Evolutionary conservation across 2,329 filamentous ascomycete species (phyloP).

Genomic region (Didymella lethalis): DNA sequence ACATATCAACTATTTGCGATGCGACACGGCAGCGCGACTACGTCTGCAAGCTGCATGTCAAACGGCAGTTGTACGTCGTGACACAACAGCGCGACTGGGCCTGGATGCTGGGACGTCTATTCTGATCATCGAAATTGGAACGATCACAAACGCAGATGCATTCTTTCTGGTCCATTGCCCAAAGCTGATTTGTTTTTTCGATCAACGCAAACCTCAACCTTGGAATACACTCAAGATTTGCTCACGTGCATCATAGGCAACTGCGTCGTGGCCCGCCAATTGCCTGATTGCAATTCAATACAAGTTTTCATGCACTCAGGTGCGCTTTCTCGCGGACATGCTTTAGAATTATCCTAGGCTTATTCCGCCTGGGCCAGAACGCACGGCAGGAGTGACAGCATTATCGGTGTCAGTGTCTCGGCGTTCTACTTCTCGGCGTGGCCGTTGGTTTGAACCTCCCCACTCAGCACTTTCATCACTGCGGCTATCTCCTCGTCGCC

Average conservation of each 20-base stretch:
- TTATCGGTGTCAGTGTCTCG: neutral
- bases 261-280: neutral
- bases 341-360: neutral
- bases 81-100: slow-evolving; percentile 15
- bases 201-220: neutral
- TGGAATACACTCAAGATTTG: neutral
- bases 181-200: neutral
- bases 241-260: neutral
- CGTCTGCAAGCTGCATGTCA: slow-evolving; percentile 19
- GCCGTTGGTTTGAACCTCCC: neutral
- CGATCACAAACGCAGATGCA: neutral
- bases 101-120: slow-evolving; percentile 12
- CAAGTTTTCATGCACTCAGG: neutral
- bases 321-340: neutral
- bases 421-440: neutral
- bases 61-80: slow-evolving; percentile 20
- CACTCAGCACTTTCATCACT: neutral
- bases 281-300: too few relatives aligned
- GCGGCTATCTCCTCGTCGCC: neutral
- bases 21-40: slow-evolving; percentile 19
- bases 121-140: neutral
- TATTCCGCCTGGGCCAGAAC: neutral
- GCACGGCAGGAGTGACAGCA: neutral
- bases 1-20: slow-evolving; percentile 9
- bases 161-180: neutral